Evolutionary conservation across 2,329 filamentous ascomycete genomes (phyloP), one percentile per base, ranked within the genome.

Genomic region (Teratosphaeria zuluensis): DNA sequence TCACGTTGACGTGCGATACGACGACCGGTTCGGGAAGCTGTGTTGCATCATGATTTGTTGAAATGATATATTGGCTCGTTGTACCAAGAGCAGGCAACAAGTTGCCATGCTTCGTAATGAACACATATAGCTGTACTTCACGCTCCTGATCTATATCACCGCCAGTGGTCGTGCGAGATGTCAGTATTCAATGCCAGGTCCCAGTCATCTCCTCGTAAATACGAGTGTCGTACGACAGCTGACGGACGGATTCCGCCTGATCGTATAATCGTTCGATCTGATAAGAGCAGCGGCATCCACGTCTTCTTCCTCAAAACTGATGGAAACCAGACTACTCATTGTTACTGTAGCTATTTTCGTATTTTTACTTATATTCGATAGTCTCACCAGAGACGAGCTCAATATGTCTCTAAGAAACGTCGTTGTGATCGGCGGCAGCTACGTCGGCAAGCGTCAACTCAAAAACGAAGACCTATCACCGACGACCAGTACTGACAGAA

Each of bases 381-480:
- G 24, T 28, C 24, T 28, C 24, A 28, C 24, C 24, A 28, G 2
- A 28, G 24, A 28, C 24, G 24, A 28, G 24, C n/a, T 48, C 19
- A n/a, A 19, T n/a, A 57, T 57, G 46, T 12, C 24, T 12, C 33
- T 30, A n/a, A 58, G 38, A 21, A 51, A n/a, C 8, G 56, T 58
- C n/a, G 38, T 58, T 3, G 56, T 58, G 19, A 48, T 58, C 21
- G 56, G 56, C 38, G 51, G 56, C n/a, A 54, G 51, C 51, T 58
- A 58, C 51, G 56, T 58, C 51, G 56, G 56, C 38, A 21, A 24
- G 55, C 28, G n/a, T 11, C 1, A 35, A n/a, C 21, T 48, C 35
- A 12, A 21, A 19, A 53, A 30, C 12, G 2, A 52, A 24, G 12
- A 21, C 31, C 30, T 4, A 56, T 48, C 21, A 28, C 24, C 24